Conservation (phyloP, 208 protist species). For the Trypanosoma lewisi region DNA sequence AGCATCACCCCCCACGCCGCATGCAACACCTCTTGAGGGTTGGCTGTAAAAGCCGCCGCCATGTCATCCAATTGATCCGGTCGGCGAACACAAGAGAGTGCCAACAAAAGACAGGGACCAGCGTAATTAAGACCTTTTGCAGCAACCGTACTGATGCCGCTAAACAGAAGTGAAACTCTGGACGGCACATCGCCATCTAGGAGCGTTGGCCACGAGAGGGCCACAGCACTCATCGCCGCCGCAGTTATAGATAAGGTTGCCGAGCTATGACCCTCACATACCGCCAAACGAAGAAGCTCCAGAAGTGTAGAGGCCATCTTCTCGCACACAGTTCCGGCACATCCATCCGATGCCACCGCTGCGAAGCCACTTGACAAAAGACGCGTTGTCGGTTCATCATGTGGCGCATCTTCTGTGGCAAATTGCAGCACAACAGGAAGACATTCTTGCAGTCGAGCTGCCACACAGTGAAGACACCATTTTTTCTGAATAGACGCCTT, state of each 20-base stretch:
- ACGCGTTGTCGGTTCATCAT: constrained; percentile 21
- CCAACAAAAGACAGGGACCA: constrained; percentile 8
- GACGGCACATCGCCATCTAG: constrained; percentile 5
- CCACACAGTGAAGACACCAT: background rate
- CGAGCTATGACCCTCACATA: constrained; percentile 1
- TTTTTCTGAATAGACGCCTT: background rate
- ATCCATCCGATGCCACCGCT: background rate
- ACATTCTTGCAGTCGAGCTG: background rate
- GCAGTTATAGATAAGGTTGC: constrained; percentile 7
- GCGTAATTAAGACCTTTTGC: constrained; percentile 16
- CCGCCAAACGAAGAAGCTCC: constrained; percentile 3
- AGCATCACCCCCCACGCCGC: constrained; percentile 9
- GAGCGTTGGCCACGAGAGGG: constrained; percentile 4
- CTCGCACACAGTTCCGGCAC: background rate
- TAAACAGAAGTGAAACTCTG: constrained; percentile 6
- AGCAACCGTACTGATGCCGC: background rate
- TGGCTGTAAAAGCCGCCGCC: background rate
- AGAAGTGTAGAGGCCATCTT: background rate
- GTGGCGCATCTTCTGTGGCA: constrained; percentile 4
- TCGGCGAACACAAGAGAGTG: constrained; percentile 11
- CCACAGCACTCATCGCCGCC: constrained; percentile 12
- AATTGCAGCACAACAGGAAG: constrained; percentile 8
- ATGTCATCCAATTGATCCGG: constrained; percentile 3
- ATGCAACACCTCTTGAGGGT: background rate
- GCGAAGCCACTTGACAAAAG: constrained; percentile 16